Evolutionary conservation across 495 filamentous ascomycete species (phyloP).

Genomic region (Penicillium nucicola): DNA sequence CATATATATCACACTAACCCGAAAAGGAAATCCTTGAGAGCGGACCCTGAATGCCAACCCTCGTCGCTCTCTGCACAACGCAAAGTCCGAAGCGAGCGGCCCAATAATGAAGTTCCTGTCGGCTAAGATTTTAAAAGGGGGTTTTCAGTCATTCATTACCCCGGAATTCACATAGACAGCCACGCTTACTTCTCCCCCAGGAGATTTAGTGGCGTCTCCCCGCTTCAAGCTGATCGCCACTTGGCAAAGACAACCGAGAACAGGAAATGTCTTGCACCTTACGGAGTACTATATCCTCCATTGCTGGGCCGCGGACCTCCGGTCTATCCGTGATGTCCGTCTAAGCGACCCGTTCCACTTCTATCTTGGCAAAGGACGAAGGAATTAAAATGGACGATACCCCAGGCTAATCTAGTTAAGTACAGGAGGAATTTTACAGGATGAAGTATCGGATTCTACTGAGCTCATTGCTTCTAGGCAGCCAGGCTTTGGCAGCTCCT

Average conservation of each 20-base stretch:
- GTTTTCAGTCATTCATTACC: no score
- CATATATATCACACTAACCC: background rate
- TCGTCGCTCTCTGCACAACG: background rate
- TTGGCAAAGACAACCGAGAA: background rate
- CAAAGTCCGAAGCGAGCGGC: background rate
- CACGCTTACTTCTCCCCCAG: background rate
- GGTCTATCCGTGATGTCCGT: background rate
- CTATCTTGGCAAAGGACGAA: background rate
- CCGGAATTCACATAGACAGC: background rate
- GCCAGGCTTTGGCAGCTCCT: background rate
- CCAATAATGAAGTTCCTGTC: background rate
- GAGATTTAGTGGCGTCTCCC: background rate
- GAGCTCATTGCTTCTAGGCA: background rate
- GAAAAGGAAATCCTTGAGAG: background rate
- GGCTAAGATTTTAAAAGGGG: background rate
- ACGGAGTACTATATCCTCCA: background rate
- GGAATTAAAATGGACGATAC: background rate
- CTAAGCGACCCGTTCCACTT: background rate
- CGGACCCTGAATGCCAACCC: background rate
- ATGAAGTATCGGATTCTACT: background rate
- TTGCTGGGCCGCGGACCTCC: background rate
- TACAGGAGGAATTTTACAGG: background rate
- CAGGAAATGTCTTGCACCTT: no score
- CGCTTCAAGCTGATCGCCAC: background rate
- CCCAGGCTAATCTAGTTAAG: background rate